Percentiles rank a stretch among this genome's conserved stretches.
phyloP scores from a whole-genome alignment of 1,284 basidiomycete species.

The Athelia sp. region DNA sequence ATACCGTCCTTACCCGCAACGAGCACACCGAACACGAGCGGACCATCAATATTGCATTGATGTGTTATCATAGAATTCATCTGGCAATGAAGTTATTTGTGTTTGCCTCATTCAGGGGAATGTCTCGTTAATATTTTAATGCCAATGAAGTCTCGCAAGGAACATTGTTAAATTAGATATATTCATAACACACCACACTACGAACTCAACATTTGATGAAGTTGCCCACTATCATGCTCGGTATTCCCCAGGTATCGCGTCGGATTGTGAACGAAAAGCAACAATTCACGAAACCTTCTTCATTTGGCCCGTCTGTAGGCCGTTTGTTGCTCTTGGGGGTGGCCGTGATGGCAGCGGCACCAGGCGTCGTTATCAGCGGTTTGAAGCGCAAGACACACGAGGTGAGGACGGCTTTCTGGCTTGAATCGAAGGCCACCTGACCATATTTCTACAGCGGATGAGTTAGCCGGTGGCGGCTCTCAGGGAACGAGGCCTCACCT shows the following conservation, averaged over 20 bases:
- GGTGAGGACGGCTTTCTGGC: conserved; percentile 88
- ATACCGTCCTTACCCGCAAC: background rate
- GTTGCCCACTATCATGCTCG: conserved; percentile 10
- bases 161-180: too few relatives aligned
- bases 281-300: conserved; percentile 37
- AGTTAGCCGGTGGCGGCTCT: conserved; percentile 1
- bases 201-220: conserved; percentile 1
- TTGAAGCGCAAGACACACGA: conserved; percentile 87
- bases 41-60: too few relatives aligned
- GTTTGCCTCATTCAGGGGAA: too few relatives aligned
- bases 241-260: conserved; percentile 41
- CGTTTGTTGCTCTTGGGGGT: conserved; percentile 5
- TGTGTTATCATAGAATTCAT: too few relatives aligned
- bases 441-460: conserved; percentile 74
- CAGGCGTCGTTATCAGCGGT: conserved; percentile 38
- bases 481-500: conserved; percentile 48
- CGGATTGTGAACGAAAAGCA: conserved; percentile 57
- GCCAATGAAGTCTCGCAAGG: too few relatives aligned
- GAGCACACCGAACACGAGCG: background rate
- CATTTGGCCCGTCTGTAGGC: conserved; percentile 13
- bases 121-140: too few relatives aligned
- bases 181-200: background rate
- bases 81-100: too few relatives aligned
- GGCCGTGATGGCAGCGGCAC: conserved; percentile 15
- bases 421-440: conserved; percentile 88